Evolutionary conservation across 164 flowering plant species (phyloP), one percentile per base, ranked within the genome.

Genomic region (Aristolochia contorta): DNA sequence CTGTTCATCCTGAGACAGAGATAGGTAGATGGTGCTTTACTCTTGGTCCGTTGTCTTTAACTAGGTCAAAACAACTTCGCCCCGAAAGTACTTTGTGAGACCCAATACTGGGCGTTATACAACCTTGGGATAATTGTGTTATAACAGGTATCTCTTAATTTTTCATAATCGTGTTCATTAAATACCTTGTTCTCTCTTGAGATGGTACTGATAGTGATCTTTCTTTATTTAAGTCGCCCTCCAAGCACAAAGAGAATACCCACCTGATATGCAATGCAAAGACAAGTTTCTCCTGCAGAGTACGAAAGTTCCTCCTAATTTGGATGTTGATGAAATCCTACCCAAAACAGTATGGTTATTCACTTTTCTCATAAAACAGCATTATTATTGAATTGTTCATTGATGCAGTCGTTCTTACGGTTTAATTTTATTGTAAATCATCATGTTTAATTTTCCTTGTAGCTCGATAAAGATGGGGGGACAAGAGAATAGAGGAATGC

Each of bases 241-340:
- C 47, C 97, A 91, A 84, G 91, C 91, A 49, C 93, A 84, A 54
- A 72, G 64, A 15, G 91, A 91, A 68, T 79, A 74, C 70, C 93
- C 96, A 57, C 83, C 86, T 32, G 88, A 84, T 68, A 82, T 87
- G 91, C 88, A 83, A 48, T 88, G 93, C 85, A 88, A 75, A 75
- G 97, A 91, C 74, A 91, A 91, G 66, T 91, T 91, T 80, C 96
- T 91, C 65, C 72, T 91, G 50, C 97, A 88, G 71, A 84, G 93
- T 69, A 78, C 90, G 16, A 68, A 67, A 60, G 97, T 91, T 52
- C 69, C 91, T 65, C 72, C 87, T 50, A 63, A 78, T 78, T 70
- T 79, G 47, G 93, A 88, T 64, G 67, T 81, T 59, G 91, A 88
- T 73, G 87, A 86, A 65, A 84, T 88, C 71, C 86, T 91, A 6